Base-by-base conservation (phyloP, 139 green algal species). In the Pseudopediastrum boryanum region DNA sequence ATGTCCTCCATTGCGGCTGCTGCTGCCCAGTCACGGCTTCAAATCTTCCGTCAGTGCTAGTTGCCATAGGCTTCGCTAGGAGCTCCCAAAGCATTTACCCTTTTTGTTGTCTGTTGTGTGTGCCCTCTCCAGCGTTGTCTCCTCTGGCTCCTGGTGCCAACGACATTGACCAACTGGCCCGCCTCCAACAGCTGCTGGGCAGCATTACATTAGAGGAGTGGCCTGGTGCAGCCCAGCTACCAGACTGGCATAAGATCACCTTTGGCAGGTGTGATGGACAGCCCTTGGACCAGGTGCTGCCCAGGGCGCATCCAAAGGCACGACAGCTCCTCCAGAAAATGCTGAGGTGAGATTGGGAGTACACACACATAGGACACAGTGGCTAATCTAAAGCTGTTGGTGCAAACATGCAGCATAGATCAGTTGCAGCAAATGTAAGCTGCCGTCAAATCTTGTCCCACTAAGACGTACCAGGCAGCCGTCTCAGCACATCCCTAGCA, bases 81-180 rank as follows among this genome's bases (percentile, higher is more conserved):
- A 9, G 54, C 54, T 13, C n/a, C 54, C 31, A 38, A 27, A 58
- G 48, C 48, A 58, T 19, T 27, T 27, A 58, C 48, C 16, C 48
- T 58, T 19, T 27, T 19, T 27, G 16, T 27, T 19, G n/a, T 8
- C 54, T 8, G n/a, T 64, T 13, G 33, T 58, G 48, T 58, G 48
- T 58, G 48, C 54, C 31, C 10, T 29, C 54, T 8, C 54, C 48
- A 58, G 54, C n/a, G n/a, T 19, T 81, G 74, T 41, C 33, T 8
- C 92, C 95, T 0, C 79, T 98, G 8, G 95, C 97, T 70, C 82
- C 71, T 38, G 81, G 73, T 13, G 48, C 33, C 36, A 77, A 54
- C 25, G 85, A 89, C 44, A 80, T 89, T 33, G 82, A 85, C 6
- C 85, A 89, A 75, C 66, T 89, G 31, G 43, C 58, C 1, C 31